Conservation (phyloP, 2,329 filamentous ascomycete genomes). For the Trichoderma harzianum region DNA sequence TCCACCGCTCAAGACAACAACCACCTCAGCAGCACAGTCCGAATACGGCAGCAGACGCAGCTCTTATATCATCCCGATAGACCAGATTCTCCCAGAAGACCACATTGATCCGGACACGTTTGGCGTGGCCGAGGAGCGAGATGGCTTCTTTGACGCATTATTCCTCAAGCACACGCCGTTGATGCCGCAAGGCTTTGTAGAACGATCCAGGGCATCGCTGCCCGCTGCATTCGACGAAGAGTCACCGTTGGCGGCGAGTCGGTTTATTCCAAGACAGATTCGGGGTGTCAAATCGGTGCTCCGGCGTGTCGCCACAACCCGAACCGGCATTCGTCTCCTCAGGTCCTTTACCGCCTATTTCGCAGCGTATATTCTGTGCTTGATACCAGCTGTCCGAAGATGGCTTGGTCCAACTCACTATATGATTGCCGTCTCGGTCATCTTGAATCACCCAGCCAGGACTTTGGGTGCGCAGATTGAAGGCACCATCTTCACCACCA, state of each 20-base stretch:
- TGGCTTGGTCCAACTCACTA: conserved; percentile 55
- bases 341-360: conserved; percentile 58
- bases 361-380: conserved; percentile 53
- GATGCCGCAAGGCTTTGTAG: conserved; percentile 38
- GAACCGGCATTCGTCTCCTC: conserved; percentile 48
- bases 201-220: conserved; percentile 42
- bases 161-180: conserved; percentile 43
- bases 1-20: conserved; percentile 12
- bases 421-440: conserved; percentile 54
- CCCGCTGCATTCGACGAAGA: conserved; percentile 45
- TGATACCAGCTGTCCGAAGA: conserved; percentile 45
- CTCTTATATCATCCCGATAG: conserved; percentile 33
- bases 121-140: conserved; percentile 42
- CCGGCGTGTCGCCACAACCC: conserved; percentile 43
- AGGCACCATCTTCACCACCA: conserved; percentile 49
- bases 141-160: conserved; percentile 47
- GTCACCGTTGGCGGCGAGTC: conserved; percentile 44
- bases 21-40: conserved; percentile 20
- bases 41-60: conserved; percentile 24
- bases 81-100: conserved; percentile 33
- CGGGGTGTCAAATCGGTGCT: conserved; percentile 41
- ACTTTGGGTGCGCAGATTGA: conserved; percentile 57
- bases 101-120: conserved; percentile 40
- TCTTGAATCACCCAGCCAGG: conserved; percentile 56
- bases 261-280: conserved; percentile 47